These are phyloP conservation scores for Blastocrithidia nonstop DNA, from an alignment of 208 protist species.

Conservation along the genomic window DNA sequence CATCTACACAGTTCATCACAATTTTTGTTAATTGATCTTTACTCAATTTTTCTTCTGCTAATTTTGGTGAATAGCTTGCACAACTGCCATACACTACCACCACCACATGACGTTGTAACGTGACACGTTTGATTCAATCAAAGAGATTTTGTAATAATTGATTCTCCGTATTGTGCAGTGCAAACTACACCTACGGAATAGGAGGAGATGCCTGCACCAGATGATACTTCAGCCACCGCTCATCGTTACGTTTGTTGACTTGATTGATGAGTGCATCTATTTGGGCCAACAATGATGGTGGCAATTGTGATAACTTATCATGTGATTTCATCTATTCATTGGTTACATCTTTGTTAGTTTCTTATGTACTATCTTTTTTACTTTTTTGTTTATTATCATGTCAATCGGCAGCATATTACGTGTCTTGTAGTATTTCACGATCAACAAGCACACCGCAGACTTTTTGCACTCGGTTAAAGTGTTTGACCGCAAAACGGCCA, in stretches of 20 bases:
- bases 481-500: constrained; percentile 58
- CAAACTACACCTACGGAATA: constrained; percentile 60
- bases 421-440: constrained; percentile 2
- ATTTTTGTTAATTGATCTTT: background rate
- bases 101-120: constrained; percentile 23
- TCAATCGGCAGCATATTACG: background rate
- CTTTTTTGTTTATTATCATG: background rate
- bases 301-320: constrained; percentile 3
- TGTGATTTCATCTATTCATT: background rate
- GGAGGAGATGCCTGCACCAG: constrained; percentile 48
- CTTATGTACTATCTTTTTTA: background rate
- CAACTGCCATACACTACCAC: constrained; percentile 39
- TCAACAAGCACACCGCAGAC: constrained; percentile 57
- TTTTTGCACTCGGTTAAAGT: constrained; percentile 51
- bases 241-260: constrained; percentile 33
- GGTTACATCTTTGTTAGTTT: background rate
- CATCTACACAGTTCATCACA: background rate
- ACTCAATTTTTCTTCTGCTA: background rate
- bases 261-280: constrained; percentile 17
- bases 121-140: constrained; percentile 18
- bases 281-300: constrained; percentile 12
- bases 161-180: constrained; percentile 24
- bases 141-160: constrained; percentile 21
- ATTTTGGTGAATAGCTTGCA: background rate
- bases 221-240: constrained; percentile 27